Evolutionary conservation across 1,284 basidiomycete genomes (phyloP).

Genomic region (Retiboletus flavoniger): DNA sequence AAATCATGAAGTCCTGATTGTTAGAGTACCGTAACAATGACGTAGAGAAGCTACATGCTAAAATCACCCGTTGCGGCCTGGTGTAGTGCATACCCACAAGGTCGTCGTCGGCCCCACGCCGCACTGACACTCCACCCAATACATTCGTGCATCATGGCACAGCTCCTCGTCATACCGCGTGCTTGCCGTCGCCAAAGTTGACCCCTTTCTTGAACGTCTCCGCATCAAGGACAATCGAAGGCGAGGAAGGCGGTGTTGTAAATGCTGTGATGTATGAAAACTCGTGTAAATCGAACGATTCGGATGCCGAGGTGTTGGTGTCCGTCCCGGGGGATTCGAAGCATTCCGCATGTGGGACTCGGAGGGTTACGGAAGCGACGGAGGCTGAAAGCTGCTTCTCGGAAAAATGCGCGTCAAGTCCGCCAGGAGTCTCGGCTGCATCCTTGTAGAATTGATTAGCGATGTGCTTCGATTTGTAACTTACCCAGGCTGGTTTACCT

Average conservation of each 20-base stretch:
- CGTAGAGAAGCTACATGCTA: conserved; percentile 18
- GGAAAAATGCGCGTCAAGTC: conserved; percentile 1
- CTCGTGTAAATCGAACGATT: conserved; percentile 31
- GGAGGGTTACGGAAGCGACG: conserved; percentile 13
- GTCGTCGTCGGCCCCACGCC: conserved; percentile 2
- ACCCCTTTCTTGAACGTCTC: conserved; percentile 12
- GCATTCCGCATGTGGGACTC: not conserved
- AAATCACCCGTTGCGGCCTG: conserved; percentile 1
- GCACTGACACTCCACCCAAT: conserved; percentile 12
- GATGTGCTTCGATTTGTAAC: not conserved
- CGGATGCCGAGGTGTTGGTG: conserved; percentile 16
- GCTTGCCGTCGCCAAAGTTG: conserved; percentile 10
- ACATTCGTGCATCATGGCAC: conserved; percentile 6
- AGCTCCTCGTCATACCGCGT: conserved; percentile 13
- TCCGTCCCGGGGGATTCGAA: conserved; percentile 17
- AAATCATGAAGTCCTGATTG: conserved; percentile 24
- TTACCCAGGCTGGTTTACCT: conserved; percentile 13
- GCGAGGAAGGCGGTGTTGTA: conserved; percentile 33
- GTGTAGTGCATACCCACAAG: not conserved
- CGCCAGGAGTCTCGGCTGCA: not conserved
- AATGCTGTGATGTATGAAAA: conserved; percentile 35
- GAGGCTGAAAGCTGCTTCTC: conserved; percentile 5
- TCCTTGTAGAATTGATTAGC: conserved; percentile 15
- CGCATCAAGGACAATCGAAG: conserved; percentile 17
- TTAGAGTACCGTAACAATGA: conserved; percentile 5